Percentiles rank a stretch among this genome's conserved stretches.
phyloP scores from a whole-genome alignment of 768 basidiomycete species.

The Pleurotus pulmonarius region DNA sequence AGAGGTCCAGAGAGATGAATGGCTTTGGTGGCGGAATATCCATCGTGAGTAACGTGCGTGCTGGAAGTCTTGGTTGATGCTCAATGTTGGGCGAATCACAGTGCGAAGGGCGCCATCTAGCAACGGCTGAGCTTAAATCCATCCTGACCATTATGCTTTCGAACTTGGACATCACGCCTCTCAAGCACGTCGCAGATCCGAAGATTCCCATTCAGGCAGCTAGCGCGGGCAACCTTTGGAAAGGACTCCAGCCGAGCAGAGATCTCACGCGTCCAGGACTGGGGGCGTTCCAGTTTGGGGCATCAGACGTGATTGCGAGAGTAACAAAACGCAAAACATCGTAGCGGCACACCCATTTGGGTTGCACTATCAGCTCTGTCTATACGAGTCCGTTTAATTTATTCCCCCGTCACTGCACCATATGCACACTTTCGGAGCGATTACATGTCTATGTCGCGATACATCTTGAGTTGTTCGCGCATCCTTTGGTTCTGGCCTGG shows the following conservation, averaged over 20 bases:
- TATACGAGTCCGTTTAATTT: too few relatives aligned
- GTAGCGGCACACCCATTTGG: too few relatives aligned
- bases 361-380: too few relatives aligned
- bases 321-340: not conserved
- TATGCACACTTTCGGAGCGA: too few relatives aligned
- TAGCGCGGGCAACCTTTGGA: not conserved
- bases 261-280: not conserved
- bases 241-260: constrained; percentile 2
- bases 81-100: not conserved
- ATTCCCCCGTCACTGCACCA: too few relatives aligned
- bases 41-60: not conserved
- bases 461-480: constrained; percentile 2
- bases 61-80: not conserved
- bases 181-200: not conserved
- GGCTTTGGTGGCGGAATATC: constrained; percentile 6
- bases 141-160: not conserved
- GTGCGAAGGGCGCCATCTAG: constrained; percentile 9
- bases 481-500: not conserved
- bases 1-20: constrained; percentile 4
- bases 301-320: not conserved
- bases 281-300: constrained; percentile 7
- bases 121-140: constrained; percentile 3
- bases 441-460: not conserved
- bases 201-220: not conserved
- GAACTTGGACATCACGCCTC: constrained; percentile 4